Evolutionary conservation across 2,329 filamentous ascomycete species (phyloP), one percentile per base, ranked within the genome.

Genomic region (Davidsoniella virescens): DNA sequence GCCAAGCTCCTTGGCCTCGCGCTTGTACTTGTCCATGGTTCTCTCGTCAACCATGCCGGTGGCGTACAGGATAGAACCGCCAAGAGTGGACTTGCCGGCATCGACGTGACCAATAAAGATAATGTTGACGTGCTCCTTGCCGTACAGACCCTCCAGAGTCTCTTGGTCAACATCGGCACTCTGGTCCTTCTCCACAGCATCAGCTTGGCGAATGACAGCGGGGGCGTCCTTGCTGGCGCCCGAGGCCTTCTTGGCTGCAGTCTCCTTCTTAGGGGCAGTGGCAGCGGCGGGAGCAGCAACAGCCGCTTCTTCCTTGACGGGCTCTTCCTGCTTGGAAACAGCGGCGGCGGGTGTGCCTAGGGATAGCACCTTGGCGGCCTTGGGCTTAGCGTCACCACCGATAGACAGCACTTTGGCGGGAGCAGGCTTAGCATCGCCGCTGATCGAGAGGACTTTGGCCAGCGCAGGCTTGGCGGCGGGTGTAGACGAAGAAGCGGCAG

Each of bases 21-120:
- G 80, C 76, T 90, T 94, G 73, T 94, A 94, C 69, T 98, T 98
- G 49, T 98, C 92, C 73, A 98, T 78, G 36, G 92, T 98, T 63
- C 92, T 80, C 67, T 98, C 87, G 61, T 98, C 93, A n/a, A 98
- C 92, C 92, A 96, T 98, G 54, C 92, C 92, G 4, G 90, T 95
- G 48, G 79, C 80, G 64, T 92, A 94, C 12, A 98, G 73, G 55
- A 98, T 94, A 48, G 85, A 85, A 47, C 92, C 92, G 62, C 92
- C 92, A 5, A 98, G 74, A 2, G 92, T 98, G 38, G 87, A 95
- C 70, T 98, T 98, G 59, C 92, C 92, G 48, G 92, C 92, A 70
- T 98, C 92, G 59, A 98, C 93, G 73, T 98, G 92, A 47, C 92
- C 90, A 61, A 96, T 84, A 68, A 96, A 95, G 57, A 96, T 94